These are phyloP conservation scores for Oryza meyeriana DNA, from an alignment of 176 grass and related monocot genomes.

Conservation along the genomic window DNA sequence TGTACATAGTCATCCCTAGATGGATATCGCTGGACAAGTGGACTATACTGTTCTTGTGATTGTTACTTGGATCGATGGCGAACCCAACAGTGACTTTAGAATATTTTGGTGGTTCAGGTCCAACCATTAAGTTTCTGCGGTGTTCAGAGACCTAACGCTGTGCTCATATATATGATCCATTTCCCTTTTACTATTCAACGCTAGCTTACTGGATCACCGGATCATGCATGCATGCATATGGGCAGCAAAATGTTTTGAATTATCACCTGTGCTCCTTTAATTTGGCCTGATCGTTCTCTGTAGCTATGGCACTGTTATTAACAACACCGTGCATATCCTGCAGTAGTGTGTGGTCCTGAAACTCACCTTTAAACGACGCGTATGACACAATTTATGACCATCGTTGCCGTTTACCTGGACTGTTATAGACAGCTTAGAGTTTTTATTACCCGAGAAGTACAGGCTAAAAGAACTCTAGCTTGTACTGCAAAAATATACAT, in stretches of 20 bases:
- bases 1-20: neutral
- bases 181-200: neutral
- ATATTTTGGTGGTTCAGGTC: neutral
- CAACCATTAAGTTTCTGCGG: neutral
- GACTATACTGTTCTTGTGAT: neutral
- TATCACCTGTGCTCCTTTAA: neutral
- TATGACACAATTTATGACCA: neutral
- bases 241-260: slow-evolving; percentile 2
- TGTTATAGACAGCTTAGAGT: neutral
- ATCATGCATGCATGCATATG: neutral
- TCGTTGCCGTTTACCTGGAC: neutral
- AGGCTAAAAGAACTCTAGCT: slow-evolving; percentile 21
- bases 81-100: neutral
- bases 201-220: neutral
- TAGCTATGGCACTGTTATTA: slow-evolving; percentile 5
- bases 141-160: neutral
- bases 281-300: neutral
- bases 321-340: slow-evolving; percentile 5
- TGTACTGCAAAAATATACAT: neutral
- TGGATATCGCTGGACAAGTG: neutral
- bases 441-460: slow-evolving; percentile 29
- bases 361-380: neutral
- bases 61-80: neutral
- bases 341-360: slow-evolving; percentile 17
- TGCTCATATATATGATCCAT: neutral